phyloP scores from a whole-genome alignment of 306 rosid species.

The Alnus rubra region DNA sequence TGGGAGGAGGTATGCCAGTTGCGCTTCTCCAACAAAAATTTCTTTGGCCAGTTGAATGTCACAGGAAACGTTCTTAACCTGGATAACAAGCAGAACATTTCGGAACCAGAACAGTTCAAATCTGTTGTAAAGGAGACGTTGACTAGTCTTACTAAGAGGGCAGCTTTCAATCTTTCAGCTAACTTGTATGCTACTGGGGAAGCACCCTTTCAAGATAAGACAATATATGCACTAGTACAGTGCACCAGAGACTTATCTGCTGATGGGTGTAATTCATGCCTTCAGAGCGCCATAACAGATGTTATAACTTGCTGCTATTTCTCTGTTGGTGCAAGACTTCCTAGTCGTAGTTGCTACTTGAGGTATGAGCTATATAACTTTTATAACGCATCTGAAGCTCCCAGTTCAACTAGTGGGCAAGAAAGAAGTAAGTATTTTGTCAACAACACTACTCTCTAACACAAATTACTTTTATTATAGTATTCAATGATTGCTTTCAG shows the following conservation, averaged over 20 bases:
- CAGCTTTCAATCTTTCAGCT: conserved; percentile 36
- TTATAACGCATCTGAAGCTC: conserved; percentile 31
- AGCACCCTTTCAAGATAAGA: conserved; percentile 28
- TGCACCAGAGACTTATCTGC: conserved; percentile 58
- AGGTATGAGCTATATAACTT: conserved; percentile 62
- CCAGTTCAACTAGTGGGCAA: conserved; percentile 22
- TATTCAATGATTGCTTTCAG: conserved; percentile 2
- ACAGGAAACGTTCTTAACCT: conserved; percentile 27
- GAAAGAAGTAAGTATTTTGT: conserved; percentile 35
- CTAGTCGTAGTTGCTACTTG: conserved; percentile 55
- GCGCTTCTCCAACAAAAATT: conserved; percentile 48
- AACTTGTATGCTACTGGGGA: conserved; percentile 50
- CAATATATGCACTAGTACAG: conserved; percentile 57
- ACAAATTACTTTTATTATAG: background rate
- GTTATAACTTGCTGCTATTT: conserved; percentile 34
- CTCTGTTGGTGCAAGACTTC: conserved; percentile 62
- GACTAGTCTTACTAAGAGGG: conserved; percentile 34
- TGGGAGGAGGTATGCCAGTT: conserved; percentile 63
- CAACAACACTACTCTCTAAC: background rate
- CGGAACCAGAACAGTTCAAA: conserved; percentile 37
- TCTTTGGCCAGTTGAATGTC: conserved; percentile 44
- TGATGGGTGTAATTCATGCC: conserved; percentile 45
- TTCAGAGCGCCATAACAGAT: conserved; percentile 40
- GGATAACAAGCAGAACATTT: conserved; percentile 27
- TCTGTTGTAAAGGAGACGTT: conserved; percentile 39